These are phyloP conservation scores for Aechmea fasciata DNA, from an alignment of 176 grass and related monocot species.

Conservation along the genomic window DNA sequence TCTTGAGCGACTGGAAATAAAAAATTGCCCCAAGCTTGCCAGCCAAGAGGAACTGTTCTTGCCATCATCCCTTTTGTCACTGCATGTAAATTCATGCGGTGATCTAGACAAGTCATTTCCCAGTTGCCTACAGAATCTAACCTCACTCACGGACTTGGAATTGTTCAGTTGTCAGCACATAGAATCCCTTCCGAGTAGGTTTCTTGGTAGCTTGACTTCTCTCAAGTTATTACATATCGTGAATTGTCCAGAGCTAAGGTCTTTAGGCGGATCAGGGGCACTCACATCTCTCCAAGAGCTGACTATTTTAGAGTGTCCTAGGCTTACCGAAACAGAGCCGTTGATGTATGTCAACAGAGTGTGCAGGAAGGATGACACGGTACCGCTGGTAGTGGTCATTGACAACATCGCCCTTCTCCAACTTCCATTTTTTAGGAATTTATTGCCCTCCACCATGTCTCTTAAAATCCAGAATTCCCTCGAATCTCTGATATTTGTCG, in stretches of 20 bases:
- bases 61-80: constrained; percentile 13
- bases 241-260: constrained; percentile 4
- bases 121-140: constrained; percentile 2
- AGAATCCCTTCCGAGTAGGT: constrained; percentile 1
- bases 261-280: not conserved
- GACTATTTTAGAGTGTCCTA: constrained; percentile 4
- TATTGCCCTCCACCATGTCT: too few species aligned
- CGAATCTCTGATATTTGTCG: too few species aligned
- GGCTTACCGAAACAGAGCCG: not conserved
- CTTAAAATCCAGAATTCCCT: too few species aligned
- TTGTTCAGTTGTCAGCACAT: constrained; percentile 13
- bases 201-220: not conserved
- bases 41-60: not conserved
- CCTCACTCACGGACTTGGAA: not conserved
- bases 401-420: constrained; percentile 18
- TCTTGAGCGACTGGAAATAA: constrained; percentile 12
- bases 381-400: not conserved
- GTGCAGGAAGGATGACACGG: not conserved
- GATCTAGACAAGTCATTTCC: constrained; percentile 19
- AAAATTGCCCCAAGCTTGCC: constrained; percentile 5
- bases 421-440: constrained; percentile 1
- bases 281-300: not conserved
- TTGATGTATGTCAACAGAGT: not conserved
- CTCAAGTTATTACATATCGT: not conserved
- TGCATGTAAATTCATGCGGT: constrained; percentile 10